A percentile compares a stretch with the other conserved stretches of the same genome.
Conservation (phyloP, 176 grass and related monocot species). For the Elymus sibiricus region DNA sequence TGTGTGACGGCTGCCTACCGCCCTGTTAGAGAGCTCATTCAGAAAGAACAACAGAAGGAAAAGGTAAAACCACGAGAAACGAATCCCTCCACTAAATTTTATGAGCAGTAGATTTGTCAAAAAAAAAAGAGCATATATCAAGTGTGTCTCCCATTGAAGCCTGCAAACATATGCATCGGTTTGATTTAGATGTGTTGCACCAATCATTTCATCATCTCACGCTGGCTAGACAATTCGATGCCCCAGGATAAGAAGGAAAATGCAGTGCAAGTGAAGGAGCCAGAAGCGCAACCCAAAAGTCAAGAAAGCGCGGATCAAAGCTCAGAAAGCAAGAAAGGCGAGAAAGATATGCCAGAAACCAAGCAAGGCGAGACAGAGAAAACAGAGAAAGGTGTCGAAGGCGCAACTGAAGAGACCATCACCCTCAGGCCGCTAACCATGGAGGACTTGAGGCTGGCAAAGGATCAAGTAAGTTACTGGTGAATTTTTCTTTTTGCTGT, state of each 20-base stretch:
- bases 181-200: slow-evolving; percentile 15
- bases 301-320: neutral
- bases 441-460: slow-evolving; percentile 84
- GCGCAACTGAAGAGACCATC: slow-evolving; percentile 2
- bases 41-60: slow-evolving; percentile 59
- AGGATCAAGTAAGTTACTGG: slow-evolving; percentile 56
- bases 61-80: slow-evolving; percentile 37
- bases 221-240: neutral
- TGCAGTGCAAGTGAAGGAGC: neutral
- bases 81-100: neutral
- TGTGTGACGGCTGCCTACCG: slow-evolving; percentile 68
- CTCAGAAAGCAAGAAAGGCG: slow-evolving; percentile 11
- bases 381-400: neutral
- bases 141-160: neutral
- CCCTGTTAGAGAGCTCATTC: slow-evolving; percentile 75
- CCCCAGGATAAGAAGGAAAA: slow-evolving; percentile 42
- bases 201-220: slow-evolving; percentile 4
- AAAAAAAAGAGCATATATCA: neutral
- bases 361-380: neutral
- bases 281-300: neutral
- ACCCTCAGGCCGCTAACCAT: slow-evolving; percentile 74
- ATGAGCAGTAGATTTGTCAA: neutral
- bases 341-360: neutral
- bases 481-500: neutral
- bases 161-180: neutral